Base-by-base conservation (phyloP, 768 basidiomycete species). In the Hydnomerulius pinastri region DNA sequence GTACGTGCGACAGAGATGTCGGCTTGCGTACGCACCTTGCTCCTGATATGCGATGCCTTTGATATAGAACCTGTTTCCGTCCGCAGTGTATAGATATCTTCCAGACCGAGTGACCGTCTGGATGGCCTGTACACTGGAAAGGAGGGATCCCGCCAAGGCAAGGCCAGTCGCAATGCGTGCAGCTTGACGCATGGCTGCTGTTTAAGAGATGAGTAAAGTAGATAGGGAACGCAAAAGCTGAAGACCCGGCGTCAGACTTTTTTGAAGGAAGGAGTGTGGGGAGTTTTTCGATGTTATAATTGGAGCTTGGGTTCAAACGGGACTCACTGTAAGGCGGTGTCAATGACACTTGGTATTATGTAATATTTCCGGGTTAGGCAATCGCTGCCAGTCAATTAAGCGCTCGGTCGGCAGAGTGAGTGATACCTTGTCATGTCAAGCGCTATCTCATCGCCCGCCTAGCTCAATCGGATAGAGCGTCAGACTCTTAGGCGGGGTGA, bases 21-120 rank as follows among this genome's bases (percentile, higher is more conserved):
- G 4, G 8, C 8, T 17, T n/a, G 25, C 17, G 25, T 4, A 52
- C 68, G 43, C 49, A 83, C 93, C 92, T 71, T 92, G 89, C 53
- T 80, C 76, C 66, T 92, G 90, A 69, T 93, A 93, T 10, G 89
- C 88, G 48, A 92, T 71, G 46, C 90, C 91, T 69, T 90, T 92
- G 71, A 97, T 87, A 71, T 84, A 94, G 71, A 95, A 96, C 46
- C 94, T 73, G 32, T 64, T 83, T 3, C 91, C 90, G 43, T 82
- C 79, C 4, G 78, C 78, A 33, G 79, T 79, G 70, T 93, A 96
- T 36, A 96, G 83, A 66, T 93, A 96, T 61, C 82, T 81, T 28
- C 90, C 92, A 24, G 73, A 64, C 37, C 90, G 79, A 32, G 85
- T 75, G 58, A 97, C 77, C 48, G 79, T 77, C 28, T 82, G 76